Evolutionary conservation across 2,329 filamentous ascomycete species (phyloP).

Genomic region (Colletotrichum eleusines): DNA sequence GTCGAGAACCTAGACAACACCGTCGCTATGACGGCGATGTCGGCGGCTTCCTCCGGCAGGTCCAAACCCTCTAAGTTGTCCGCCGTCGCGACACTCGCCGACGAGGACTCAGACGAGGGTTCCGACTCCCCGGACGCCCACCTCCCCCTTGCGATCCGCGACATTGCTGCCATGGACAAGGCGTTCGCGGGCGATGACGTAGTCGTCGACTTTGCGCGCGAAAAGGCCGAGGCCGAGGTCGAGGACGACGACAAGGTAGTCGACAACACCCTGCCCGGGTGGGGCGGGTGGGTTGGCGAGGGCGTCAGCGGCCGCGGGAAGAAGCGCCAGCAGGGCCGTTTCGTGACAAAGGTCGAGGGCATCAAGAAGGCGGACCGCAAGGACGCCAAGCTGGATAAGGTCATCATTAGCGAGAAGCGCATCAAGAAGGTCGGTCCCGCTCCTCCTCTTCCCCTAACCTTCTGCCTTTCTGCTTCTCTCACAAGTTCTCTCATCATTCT

Average conservation of each 20-base stretch:
- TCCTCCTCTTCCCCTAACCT: background rate
- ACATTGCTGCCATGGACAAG: conserved; percentile 78
- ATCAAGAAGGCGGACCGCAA: conserved; percentile 82
- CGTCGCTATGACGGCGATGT: conserved; percentile 46
- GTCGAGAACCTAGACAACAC: conserved; percentile 57
- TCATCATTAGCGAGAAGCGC: conserved; percentile 93
- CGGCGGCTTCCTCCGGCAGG: conserved; percentile 41
- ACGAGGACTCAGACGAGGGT: conserved; percentile 51
- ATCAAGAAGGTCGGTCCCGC: conserved; percentile 79
- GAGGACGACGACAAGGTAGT: conserved; percentile 87
- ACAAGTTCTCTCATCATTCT: conserved; percentile 12
- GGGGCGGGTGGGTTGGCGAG: conserved; percentile 92
- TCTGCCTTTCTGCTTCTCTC: background rate
- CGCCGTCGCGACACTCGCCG: conserved; percentile 42
- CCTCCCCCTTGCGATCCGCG: conserved; percentile 69
- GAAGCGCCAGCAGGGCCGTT: conserved; percentile 71
- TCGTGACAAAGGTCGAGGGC: conserved; percentile 76
- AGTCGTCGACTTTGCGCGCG: conserved; percentile 80
- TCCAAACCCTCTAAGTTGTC: conserved; percentile 43
- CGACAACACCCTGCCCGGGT: conserved; percentile 90
- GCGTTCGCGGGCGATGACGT: conserved; percentile 93
- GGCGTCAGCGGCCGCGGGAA: conserved; percentile 80
- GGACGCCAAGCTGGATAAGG: conserved; percentile 83
- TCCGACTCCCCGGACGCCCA: conserved; percentile 59
- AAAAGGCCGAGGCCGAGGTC: conserved; percentile 78